phyloP scores from a whole-genome alignment of 768 basidiomycete genomes.

The Boletus bicolor region DNA sequence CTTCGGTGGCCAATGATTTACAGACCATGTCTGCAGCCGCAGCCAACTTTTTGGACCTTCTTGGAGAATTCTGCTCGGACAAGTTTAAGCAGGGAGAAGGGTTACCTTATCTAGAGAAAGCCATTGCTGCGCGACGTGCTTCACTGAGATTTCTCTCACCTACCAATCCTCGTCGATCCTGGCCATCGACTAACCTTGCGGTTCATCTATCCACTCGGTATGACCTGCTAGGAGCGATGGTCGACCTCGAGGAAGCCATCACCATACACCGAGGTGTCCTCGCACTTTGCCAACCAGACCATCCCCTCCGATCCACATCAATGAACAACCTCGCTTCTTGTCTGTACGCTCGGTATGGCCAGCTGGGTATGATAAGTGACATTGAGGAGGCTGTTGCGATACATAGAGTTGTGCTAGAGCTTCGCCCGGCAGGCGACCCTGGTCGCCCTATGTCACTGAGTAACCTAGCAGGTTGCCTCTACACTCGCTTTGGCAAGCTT shows the following conservation, averaged over 20 bases:
- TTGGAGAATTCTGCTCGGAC: background rate
- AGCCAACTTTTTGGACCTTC: background rate
- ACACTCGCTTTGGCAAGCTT: background rate
- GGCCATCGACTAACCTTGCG: background rate
- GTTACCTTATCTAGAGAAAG: conserved; percentile 16
- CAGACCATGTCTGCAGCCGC: background rate
- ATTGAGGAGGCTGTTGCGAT: background rate
- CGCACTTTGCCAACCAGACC: background rate
- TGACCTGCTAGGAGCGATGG: background rate
- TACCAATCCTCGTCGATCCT: background rate
- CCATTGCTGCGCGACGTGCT: conserved; percentile 13
- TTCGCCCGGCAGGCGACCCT: background rate
- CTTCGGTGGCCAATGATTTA: background rate
- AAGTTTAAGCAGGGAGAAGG: background rate
- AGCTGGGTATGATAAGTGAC: background rate
- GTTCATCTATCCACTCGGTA: background rate
- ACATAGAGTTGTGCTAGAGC: background rate
- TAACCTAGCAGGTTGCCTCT: conserved; percentile 1
- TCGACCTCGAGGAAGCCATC: background rate
- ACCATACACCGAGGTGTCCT: background rate
- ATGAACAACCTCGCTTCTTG: background rate
- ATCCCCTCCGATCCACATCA: background rate
- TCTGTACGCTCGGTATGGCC: background rate
- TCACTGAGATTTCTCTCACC: background rate
- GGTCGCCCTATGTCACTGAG: background rate